Conservation (phyloP, 2,329 filamentous ascomycete genomes). For the Aureobasidium sp. region DNA sequence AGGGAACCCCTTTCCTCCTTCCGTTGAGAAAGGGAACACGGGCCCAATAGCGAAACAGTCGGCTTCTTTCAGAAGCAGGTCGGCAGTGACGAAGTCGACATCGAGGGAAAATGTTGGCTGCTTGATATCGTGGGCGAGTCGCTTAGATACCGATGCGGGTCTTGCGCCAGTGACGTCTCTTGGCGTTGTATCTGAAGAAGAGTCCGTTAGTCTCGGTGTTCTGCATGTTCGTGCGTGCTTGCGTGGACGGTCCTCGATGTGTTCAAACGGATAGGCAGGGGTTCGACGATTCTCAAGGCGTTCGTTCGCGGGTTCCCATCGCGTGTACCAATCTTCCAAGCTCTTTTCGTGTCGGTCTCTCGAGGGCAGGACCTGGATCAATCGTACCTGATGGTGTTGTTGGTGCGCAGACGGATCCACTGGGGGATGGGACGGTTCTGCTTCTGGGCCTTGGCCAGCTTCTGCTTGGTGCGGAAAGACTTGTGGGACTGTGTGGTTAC, state of each 20-base stretch:
- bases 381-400: slow-evolving; percentile 98
- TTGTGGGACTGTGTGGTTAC: slow-evolving; percentile 76
- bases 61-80: slow-evolving; percentile 12
- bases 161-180: slow-evolving; percentile 99
- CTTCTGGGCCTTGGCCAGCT: slow-evolving; percentile 99
- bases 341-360: background rate
- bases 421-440: slow-evolving; percentile 99
- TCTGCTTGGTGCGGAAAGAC: slow-evolving; percentile 99
- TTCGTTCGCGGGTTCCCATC: background rate
- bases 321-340: background rate
- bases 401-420: slow-evolving; percentile 97
- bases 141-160: slow-evolving; percentile 96
- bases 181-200: slow-evolving; percentile 86
- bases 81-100: slow-evolving; percentile 9
- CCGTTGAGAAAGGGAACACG: slow-evolving; percentile 5
- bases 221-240: background rate
- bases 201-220: slow-evolving; percentile 8
- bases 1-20: background rate
- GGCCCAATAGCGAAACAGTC: slow-evolving; percentile 11
- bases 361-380: background rate
- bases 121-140: slow-evolving; percentile 34
- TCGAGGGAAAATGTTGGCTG: slow-evolving; percentile 13
- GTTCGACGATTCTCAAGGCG: background rate
- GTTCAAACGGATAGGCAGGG: background rate
- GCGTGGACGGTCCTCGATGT: background rate